Conservation (phyloP, 441 rosid genomes). For the Hura crepitans region DNA sequence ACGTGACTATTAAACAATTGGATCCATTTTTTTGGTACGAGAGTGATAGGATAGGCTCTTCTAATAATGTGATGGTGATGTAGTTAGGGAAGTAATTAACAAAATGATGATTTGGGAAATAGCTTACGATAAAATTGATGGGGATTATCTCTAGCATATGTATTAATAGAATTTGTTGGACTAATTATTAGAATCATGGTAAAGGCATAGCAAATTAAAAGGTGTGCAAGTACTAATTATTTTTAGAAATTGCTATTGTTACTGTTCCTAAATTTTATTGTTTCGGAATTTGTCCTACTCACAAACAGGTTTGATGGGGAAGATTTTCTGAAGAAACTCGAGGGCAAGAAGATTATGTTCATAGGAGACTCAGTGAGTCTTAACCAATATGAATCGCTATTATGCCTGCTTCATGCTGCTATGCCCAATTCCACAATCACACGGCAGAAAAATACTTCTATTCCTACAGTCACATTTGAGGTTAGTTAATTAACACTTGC, state of each 20-base stretch:
- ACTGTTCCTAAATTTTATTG: too few relatives aligned
- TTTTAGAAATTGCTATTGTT: too few relatives aligned
- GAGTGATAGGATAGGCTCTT: not conserved
- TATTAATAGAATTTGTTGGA: too few relatives aligned
- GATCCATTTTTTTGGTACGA: not conserved
- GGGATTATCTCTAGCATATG: too few relatives aligned
- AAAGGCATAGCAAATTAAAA: too few relatives aligned
- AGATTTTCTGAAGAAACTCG: slow-evolving; percentile 43
- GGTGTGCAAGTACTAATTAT: too few relatives aligned
- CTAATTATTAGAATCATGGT: too few relatives aligned
- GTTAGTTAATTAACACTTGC: slow-evolving; percentile 16
- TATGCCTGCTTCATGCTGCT: slow-evolving; percentile 71
- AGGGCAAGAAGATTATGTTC: slow-evolving; percentile 76
- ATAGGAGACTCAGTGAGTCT: slow-evolving; percentile 79
- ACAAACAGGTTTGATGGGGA: slow-evolving; percentile 52
- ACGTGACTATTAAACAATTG: not conserved
- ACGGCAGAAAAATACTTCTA: slow-evolving; percentile 14
- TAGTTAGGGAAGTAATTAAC: too few relatives aligned
- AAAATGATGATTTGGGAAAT: too few relatives aligned
- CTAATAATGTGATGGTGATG: not conserved
- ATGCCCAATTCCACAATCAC: slow-evolving; percentile 41
- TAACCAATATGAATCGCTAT: slow-evolving; percentile 73
- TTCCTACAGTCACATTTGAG: slow-evolving; percentile 35
- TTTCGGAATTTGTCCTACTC: not conserved
- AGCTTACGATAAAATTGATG: too few relatives aligned